A percentile compares a stretch with the other conserved stretches of the same genome.
Evolutionary conservation across 2,329 filamentous ascomycete genomes (phyloP).

Genomic region (Talaromyces sp.): DNA sequence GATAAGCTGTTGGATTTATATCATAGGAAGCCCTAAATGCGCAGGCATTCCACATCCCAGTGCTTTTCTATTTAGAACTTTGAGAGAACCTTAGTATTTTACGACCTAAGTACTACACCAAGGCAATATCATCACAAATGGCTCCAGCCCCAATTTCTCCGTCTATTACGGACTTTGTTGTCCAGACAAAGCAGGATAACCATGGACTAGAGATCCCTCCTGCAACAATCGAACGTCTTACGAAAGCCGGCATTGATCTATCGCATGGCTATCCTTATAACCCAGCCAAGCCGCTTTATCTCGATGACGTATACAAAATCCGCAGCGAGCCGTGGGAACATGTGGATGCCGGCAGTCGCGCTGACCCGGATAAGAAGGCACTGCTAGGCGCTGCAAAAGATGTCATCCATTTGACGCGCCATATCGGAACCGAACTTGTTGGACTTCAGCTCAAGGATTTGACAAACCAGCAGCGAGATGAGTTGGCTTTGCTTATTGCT

Average conservation of each 20-base stretch:
- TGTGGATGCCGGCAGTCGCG: conserved; percentile 60
- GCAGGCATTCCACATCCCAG: not conserved
- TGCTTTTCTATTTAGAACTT: too few species aligned
- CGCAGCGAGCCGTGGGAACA: conserved; percentile 55
- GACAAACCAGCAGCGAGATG: conserved; percentile 57
- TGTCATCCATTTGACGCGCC: conserved; percentile 58
- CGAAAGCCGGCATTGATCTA: conserved; percentile 66
- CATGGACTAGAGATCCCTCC: conserved; percentile 55
- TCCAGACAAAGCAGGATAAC: conserved; percentile 59
- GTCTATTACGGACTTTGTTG: conserved; percentile 59
- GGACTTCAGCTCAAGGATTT: conserved; percentile 62
- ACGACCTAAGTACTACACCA: too few species aligned
- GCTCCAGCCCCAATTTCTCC: conserved; percentile 59
- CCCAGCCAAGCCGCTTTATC: conserved; percentile 62
- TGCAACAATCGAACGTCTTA: conserved; percentile 55
- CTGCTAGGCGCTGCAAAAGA: conserved; percentile 60
- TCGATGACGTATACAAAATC: conserved; percentile 67
- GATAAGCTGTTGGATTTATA: not conserved
- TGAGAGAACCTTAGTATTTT: too few species aligned
- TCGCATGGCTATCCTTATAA: conserved; percentile 69
- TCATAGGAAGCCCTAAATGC: not conserved
- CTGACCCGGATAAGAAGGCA: conserved; percentile 61
- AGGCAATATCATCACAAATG: conserved; percentile 38
- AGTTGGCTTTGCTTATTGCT: conserved; percentile 60
- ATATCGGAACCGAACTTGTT: conserved; percentile 63